These are phyloP conservation scores for Daldinia caldariorum DNA, from an alignment of 495 filamentous ascomycete species.

Conservation along the genomic window DNA sequence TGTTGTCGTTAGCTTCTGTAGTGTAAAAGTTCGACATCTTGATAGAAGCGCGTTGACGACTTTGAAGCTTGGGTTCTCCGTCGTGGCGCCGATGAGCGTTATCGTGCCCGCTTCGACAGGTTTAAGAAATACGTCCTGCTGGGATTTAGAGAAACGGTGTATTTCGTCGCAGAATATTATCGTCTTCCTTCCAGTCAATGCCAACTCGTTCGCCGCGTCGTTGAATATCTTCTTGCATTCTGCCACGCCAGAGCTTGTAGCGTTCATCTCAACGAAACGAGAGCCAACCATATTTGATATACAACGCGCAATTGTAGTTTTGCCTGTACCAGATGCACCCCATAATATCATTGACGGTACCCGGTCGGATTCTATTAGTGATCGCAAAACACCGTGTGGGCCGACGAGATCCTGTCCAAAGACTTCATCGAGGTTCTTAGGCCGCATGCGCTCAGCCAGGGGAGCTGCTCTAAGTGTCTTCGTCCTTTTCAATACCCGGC, in stretches of 20 bases:
- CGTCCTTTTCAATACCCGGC: slow-evolving; percentile 63
- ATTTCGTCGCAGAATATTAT: slow-evolving; percentile 99
- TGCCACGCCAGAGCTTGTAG: slow-evolving; percentile 87
- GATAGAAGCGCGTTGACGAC: slow-evolving; percentile 88
- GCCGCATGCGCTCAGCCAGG: slow-evolving; percentile 93
- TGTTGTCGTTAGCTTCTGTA: slow-evolving; percentile 74
- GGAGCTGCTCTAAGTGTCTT: slow-evolving; percentile 80
- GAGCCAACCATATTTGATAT: slow-evolving; percentile 83
- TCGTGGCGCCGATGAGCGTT: slow-evolving; percentile 93
- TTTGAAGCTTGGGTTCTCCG: slow-evolving; percentile 97
- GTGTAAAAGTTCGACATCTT: slow-evolving; percentile 88
- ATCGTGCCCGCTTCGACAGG: slow-evolving; percentile 92
- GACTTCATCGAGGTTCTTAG: slow-evolving; percentile 82
- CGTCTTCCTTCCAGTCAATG: slow-evolving; percentile 85
- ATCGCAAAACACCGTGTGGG: slow-evolving; percentile 79
- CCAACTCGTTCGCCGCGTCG: slow-evolving; percentile 84
- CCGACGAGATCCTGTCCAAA: slow-evolving; percentile 93
- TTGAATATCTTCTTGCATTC: slow-evolving; percentile 94
- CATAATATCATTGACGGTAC: slow-evolving; percentile 96
- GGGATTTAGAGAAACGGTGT: slow-evolving; percentile 89
- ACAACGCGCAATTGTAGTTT: slow-evolving; percentile 96
- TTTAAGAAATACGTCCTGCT: slow-evolving; percentile 95
- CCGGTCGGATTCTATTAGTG: slow-evolving; percentile 86
- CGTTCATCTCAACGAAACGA: slow-evolving; percentile 96
- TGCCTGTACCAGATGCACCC: slow-evolving; percentile 91